Evolutionary conservation across 805 yeast species (phyloP).

Genomic region (Starmerella powellii): DNA sequence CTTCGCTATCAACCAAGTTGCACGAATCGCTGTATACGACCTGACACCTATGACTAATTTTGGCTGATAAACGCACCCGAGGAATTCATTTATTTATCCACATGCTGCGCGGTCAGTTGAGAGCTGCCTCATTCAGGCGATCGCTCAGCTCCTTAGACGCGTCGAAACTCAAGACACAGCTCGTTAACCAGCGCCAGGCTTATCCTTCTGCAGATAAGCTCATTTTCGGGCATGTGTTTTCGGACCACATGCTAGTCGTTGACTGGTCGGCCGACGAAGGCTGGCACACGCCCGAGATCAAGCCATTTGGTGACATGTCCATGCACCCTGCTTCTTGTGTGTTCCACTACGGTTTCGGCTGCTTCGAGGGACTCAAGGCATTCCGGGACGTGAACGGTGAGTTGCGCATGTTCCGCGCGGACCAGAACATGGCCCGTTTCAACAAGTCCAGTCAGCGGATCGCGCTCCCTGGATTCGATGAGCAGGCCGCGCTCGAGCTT

Average conservation of each 20-base stretch:
- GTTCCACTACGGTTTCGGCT: slow-evolving; percentile 87
- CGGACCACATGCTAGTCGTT: slow-evolving; percentile 77
- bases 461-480: slow-evolving; percentile 76
- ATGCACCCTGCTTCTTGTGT: slow-evolving; percentile 85
- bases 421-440: slow-evolving; percentile 85
- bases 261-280: slow-evolving; percentile 71
- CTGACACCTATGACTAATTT: no score
- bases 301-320: slow-evolving; percentile 64
- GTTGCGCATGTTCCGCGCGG: slow-evolving; percentile 78
- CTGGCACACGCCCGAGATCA: slow-evolving; percentile 82
- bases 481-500: slow-evolving; percentile 60
- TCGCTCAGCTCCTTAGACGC: slow-evolving; percentile 36
- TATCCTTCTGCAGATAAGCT: slow-evolving; percentile 50
- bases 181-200: slow-evolving; percentile 39
- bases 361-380: slow-evolving; percentile 94
- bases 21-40: background rate
- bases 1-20: no score
- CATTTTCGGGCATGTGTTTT: slow-evolving; percentile 63
- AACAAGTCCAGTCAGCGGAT: slow-evolving; percentile 79
- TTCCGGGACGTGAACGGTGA: slow-evolving; percentile 49
- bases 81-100: no score
- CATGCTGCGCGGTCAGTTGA: background rate
- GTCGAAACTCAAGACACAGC: slow-evolving; percentile 40
- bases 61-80: no score
- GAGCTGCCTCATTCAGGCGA: background rate